These are phyloP conservation scores for Pelargonium cotyledonis DNA, from an alignment of 441 rosid genomes.

Conservation along the genomic window DNA sequence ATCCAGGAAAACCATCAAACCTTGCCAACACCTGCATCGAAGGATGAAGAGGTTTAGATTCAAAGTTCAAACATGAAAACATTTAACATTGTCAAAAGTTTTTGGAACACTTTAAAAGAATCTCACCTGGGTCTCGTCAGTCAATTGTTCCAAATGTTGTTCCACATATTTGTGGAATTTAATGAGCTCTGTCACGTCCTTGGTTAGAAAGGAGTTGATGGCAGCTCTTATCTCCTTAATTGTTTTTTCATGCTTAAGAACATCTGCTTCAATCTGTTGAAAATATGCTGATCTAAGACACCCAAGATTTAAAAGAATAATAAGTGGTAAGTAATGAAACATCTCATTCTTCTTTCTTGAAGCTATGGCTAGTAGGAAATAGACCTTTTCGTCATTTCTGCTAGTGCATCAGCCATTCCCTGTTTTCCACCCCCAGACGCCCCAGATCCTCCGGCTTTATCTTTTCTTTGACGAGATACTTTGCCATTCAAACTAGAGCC, in stretches of 20 bases:
- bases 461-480: constrained; percentile 3
- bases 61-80: neutral
- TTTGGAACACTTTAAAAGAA: neutral
- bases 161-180: constrained; percentile 13
- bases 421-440: constrained; percentile 6
- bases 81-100: neutral
- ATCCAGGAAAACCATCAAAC: constrained; percentile 18
- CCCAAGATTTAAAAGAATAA: neutral
- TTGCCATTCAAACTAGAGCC: constrained; percentile 35
- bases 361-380: neutral
- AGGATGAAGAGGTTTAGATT: neutral
- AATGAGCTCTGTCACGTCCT: constrained; percentile 16
- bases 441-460: constrained; percentile 2
- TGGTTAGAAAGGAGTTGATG: constrained; percentile 11
- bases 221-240: constrained; percentile 11
- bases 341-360: neutral
- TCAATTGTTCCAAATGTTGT: constrained; percentile 12
- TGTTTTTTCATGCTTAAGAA: neutral
- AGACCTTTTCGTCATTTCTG: constrained; percentile 19
- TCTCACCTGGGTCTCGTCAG: constrained; percentile 15
- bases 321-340: neutral
- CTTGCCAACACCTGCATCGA: constrained; percentile 16
- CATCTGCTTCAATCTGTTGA: constrained; percentile 17
- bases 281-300: constrained; percentile 19
- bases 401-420: constrained; percentile 19